Base-by-base conservation (phyloP, 768 basidiomycete species). In the Candolleomyces eurysporus region DNA sequence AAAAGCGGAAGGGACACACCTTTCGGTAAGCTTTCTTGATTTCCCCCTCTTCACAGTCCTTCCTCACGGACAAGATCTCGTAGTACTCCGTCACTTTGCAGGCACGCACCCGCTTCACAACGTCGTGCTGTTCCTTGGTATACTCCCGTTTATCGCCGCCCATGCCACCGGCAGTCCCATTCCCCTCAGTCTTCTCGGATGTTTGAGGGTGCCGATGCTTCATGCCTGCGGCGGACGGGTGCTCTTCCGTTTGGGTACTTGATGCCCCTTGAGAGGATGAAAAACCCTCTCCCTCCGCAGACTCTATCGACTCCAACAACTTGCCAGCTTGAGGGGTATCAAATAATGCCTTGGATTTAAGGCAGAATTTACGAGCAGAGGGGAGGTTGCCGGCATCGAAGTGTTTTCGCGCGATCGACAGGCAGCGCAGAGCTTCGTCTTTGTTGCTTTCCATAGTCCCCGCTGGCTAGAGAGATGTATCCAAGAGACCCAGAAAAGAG, bases 11-110 rank as follows among this genome's bases (percentile, higher is more conserved):
- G 19, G 1, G 36, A 72, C 73, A 21, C 59, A 96, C 95, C 86
- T 97, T 98, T 58, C 95, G 84, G 80, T 98, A 98, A 8, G 96
- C 95, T 76, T 92, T 95, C 82, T 97, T 95, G 59, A 95, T 82
- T 42, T 93, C 93, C 4, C 70, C 80, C 69, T 94, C 94, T 39
- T 92, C 91, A 68, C 93, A 94, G 16, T 88, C 89, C 72, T 81
- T 86, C 73, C 89, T 85, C 65, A 94, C 72, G 6, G 83, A 81
- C 66, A 98, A 74, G 63, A 98, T 98, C 73, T 93, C 93, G 72
- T 98, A 98, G 73, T 96, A 98, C 69, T 91, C 89, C 30, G 92
- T 91, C 30, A 88, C 84, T 74, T 91, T 93, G 80, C 96, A 98
- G 32, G 79, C 72, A 67, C 89, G 83, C 51, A 98, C 90, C 54